Percentiles rank a stretch among this genome's conserved stretches.
Evolutionary conservation across 768 basidiomycete species (phyloP).

Genomic region (Boletus rufocinnamomeus): DNA sequence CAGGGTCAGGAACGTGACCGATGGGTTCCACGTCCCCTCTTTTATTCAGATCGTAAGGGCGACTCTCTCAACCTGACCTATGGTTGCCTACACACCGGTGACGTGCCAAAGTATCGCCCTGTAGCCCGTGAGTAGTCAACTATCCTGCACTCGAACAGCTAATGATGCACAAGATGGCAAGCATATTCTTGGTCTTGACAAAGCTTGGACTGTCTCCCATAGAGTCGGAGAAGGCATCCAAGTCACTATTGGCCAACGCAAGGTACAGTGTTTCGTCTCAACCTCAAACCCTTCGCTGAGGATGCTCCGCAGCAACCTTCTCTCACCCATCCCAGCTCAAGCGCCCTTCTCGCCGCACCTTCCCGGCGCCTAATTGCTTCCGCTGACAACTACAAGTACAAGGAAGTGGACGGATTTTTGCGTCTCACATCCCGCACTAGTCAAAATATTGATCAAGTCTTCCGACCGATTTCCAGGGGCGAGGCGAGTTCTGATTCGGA

Average conservation of each 20-base stretch:
- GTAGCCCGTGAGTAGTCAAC: constrained; percentile 51
- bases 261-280: constrained; percentile 35
- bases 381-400: constrained; percentile 46
- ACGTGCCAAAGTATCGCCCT: constrained; percentile 66
- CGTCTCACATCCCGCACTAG: constrained; percentile 49
- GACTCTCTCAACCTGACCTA: constrained; percentile 67
- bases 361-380: constrained; percentile 48
- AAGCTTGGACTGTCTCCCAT: constrained; percentile 47
- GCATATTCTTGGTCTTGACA: constrained; percentile 62
- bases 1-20: constrained; percentile 23
- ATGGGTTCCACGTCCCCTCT: constrained; percentile 39
- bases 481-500: constrained; percentile 38
- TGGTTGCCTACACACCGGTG: constrained; percentile 60
- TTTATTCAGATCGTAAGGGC: constrained; percentile 67
- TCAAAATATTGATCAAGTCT: constrained; percentile 40
- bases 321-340: constrained; percentile 59
- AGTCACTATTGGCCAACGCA: constrained; percentile 47
- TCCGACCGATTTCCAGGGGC: constrained; percentile 50
- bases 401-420: constrained; percentile 70
- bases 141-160: constrained; percentile 39
- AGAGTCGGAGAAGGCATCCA: constrained; percentile 67
- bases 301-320: constrained; percentile 41
- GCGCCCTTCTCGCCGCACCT: constrained; percentile 52
- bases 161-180: constrained; percentile 50
- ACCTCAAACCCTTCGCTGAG: constrained; percentile 8